These are phyloP conservation scores for Fragilaria radians DNA, from an alignment of 108 stramenopile species.

Conservation along the genomic window DNA sequence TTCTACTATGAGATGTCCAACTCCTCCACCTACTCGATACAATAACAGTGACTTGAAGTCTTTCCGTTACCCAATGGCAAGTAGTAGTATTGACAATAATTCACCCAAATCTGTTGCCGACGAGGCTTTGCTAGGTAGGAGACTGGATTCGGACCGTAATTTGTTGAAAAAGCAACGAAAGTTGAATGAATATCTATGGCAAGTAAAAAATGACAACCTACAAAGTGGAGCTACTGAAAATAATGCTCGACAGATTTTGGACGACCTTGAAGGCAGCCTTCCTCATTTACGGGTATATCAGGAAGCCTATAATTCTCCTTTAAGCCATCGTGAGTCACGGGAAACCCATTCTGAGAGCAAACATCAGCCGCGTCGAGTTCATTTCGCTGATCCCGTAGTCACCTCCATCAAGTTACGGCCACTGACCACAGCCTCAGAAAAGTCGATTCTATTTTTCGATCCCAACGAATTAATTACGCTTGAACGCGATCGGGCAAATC, in stretches of 20 bases:
- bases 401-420: neutral
- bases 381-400: neutral
- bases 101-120: neutral
- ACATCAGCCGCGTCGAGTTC: neutral
- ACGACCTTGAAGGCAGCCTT: neutral
- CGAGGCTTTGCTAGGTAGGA: neutral
- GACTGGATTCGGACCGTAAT: neutral
- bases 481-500: slow-evolving; percentile 3
- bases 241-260: neutral
- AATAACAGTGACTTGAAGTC: neutral
- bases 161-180: neutral
- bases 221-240: neutral
- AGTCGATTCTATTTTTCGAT: neutral
- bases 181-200: neutral
- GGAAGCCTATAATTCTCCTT: neutral
- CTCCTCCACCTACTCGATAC: neutral
- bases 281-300: neutral
- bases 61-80: neutral
- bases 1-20: neutral
- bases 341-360: neutral
- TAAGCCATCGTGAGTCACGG: neutral
- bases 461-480: neutral
- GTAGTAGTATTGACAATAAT: neutral
- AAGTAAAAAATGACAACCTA: neutral
- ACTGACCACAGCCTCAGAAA: neutral